phyloP scores from a whole-genome alignment of 352 stramenopile genomes.

The Paralagenidium karlingii region DNA sequence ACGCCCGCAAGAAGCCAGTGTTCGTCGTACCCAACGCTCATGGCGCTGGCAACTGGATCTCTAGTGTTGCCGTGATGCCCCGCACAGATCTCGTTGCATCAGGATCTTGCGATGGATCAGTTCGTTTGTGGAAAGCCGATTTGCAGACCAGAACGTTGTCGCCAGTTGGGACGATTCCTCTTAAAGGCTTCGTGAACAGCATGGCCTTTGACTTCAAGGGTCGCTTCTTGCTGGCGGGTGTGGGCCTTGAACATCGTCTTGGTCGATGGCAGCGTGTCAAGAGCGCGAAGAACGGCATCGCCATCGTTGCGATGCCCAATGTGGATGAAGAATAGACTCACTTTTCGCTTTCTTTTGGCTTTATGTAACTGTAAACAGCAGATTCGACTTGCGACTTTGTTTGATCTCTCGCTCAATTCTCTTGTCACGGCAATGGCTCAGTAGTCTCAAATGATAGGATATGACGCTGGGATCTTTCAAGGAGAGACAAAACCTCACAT shows the following conservation, averaged over 20 bases:
- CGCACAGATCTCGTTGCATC: conserved; percentile 86
- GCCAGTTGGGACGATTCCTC: conserved; percentile 54
- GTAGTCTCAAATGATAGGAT: too few relatives aligned
- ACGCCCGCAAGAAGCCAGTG: conserved; percentile 89
- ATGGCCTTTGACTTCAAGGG: conserved; percentile 67
- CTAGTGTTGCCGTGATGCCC: conserved; percentile 76
- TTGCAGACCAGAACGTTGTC: conserved; percentile 47
- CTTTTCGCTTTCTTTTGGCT: too few relatives aligned
- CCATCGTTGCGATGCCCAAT: conserved; percentile 74
- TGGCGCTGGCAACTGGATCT: conserved; percentile 82
- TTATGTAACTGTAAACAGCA: too few relatives aligned
- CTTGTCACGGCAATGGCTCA: too few relatives aligned
- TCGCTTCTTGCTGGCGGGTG: conserved; percentile 81
- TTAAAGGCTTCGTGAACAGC: conserved; percentile 60
- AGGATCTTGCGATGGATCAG: conserved; percentile 83
- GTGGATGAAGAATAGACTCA: conserved; percentile 25
- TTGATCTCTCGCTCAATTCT: too few relatives aligned
- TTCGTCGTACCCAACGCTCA: conserved; percentile 76
- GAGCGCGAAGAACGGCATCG: conserved; percentile 82
- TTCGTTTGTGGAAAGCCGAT: conserved; percentile 87
- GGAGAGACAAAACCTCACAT: too few relatives aligned
- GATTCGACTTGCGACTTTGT: too few relatives aligned
- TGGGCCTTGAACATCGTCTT: conserved; percentile 88
- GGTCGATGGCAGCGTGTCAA: conserved; percentile 86
- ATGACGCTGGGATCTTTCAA: too few relatives aligned